A percentile compares a stretch with the other conserved stretches of the same genome.
These are phyloP conservation scores for Rhizopus sp. DNA, from an alignment of 371 early-diverging fungal species.

Conservation along the genomic window DNA sequence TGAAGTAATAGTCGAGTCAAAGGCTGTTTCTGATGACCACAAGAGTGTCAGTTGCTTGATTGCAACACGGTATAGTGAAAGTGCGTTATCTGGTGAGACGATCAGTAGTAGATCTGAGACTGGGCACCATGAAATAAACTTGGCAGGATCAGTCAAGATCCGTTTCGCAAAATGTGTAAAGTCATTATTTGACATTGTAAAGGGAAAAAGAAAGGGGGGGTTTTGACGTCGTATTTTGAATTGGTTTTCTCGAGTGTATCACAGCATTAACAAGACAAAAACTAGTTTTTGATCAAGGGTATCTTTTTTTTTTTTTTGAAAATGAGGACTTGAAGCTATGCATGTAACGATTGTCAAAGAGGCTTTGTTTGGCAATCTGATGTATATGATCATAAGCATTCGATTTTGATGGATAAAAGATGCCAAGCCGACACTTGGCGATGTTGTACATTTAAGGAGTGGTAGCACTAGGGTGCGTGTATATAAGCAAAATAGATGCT, in stretches of 20 bases:
- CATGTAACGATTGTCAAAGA: too few relatives aligned
- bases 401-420: too few relatives aligned
- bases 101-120: conserved; percentile 24
- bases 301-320: too few relatives aligned
- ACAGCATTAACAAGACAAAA: background rate
- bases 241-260: background rate
- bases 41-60: conserved; percentile 2
- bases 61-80: conserved; percentile 15
- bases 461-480: background rate
- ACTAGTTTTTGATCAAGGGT: background rate
- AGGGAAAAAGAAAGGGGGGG: background rate
- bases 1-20: conserved; percentile 4
- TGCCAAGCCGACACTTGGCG: too few relatives aligned
- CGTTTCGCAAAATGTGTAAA: conserved; percentile 4
- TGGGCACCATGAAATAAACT: conserved; percentile 26
- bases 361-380: too few relatives aligned
- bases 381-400: too few relatives aligned
- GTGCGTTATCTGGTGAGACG: conserved; percentile 8
- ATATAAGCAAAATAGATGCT: background rate
- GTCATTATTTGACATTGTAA: background rate
- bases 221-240: background rate
- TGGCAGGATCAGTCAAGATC: conserved; percentile 10
- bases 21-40: conserved; percentile 10
- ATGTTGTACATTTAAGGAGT: conserved; percentile 3
- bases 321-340: too few relatives aligned